These are phyloP conservation scores for Tillandsia fasciculata DNA, from an alignment of 176 grass and related monocot species.

Conservation along the genomic window DNA sequence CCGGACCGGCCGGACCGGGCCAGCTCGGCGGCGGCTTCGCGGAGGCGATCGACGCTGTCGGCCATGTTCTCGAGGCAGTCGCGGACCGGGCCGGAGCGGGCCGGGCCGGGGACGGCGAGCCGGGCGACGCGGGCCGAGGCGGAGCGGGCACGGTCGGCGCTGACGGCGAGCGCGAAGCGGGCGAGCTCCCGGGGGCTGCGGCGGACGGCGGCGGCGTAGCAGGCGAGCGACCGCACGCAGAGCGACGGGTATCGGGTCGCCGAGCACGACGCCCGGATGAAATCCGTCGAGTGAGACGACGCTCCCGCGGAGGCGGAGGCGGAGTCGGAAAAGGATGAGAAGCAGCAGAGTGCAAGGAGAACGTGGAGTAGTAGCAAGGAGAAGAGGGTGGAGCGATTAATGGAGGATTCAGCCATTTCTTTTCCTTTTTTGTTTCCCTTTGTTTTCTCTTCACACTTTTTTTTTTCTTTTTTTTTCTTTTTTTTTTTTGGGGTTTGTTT, in stretches of 20 bases:
- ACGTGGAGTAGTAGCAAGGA: too few relatives aligned
- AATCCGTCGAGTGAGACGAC: slow-evolving; percentile 21
- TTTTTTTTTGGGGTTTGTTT: too few relatives aligned
- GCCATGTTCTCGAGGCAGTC: slow-evolving; percentile 92
- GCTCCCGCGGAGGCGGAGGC: background rate
- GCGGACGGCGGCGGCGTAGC: slow-evolving; percentile 43
- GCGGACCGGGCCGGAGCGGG: slow-evolving; percentile 29
- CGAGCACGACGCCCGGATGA: slow-evolving; percentile 73
- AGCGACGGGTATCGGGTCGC: slow-evolving; percentile 67
- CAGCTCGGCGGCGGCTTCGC: slow-evolving; percentile 57
- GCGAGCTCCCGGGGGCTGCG: slow-evolving; percentile 64
- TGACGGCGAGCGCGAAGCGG: slow-evolving; percentile 61
- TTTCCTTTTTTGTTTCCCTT: too few relatives aligned
- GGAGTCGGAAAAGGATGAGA: background rate
- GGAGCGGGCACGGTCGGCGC: slow-evolving; percentile 56
- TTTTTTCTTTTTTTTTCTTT: too few relatives aligned
- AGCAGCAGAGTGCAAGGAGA: background rate
- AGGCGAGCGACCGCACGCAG: slow-evolving; percentile 61
- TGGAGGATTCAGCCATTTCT: too few relatives aligned
- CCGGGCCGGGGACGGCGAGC: background rate
- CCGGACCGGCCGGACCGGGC: slow-evolving; percentile 35
- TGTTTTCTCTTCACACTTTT: too few relatives aligned
- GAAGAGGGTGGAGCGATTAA: too few relatives aligned
- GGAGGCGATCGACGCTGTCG: slow-evolving; percentile 73
- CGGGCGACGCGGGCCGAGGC: slow-evolving; percentile 53